A percentile compares a stretch with the other conserved stretches of the same genome.
These are phyloP conservation scores for Penicillium expansum DNA, from an alignment of 2,329 filamentous ascomycete genomes.

Conservation along the genomic window DNA sequence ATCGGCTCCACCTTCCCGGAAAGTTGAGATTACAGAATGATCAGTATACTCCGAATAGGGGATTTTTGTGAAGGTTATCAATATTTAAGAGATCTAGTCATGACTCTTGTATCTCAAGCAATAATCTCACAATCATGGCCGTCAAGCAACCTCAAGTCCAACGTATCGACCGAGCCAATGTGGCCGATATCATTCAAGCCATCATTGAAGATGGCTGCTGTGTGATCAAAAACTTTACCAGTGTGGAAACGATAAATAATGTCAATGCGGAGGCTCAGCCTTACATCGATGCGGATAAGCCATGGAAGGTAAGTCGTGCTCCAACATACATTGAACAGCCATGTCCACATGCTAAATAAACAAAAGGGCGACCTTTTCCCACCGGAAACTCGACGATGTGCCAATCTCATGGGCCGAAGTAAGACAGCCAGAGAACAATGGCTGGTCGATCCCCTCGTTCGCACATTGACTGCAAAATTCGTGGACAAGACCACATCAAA, in stretches of 20 bases:
- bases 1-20: background rate
- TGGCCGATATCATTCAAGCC: background rate
- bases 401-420: background rate
- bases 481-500: conserved; percentile 29
- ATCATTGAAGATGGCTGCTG: background rate
- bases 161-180: background rate
- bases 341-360: background rate
- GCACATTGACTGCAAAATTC: conserved; percentile 19
- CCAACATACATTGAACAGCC: background rate
- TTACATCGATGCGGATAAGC: background rate
- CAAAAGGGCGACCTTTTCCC: background rate
- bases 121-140: background rate
- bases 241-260: background rate
- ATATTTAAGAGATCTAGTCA: background rate
- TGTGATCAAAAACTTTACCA: background rate
- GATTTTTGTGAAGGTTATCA: background rate
- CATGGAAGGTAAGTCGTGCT: background rate
- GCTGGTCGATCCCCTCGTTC: conserved; percentile 5
- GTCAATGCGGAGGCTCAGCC: background rate
- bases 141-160: background rate
- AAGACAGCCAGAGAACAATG: background rate
- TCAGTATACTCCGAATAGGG: background rate
- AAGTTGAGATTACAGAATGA: background rate
- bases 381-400: background rate
- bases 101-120: background rate